phyloP scores from a whole-genome alignment of 129 eudicot genomes.

The Sambucus nigra region DNA sequence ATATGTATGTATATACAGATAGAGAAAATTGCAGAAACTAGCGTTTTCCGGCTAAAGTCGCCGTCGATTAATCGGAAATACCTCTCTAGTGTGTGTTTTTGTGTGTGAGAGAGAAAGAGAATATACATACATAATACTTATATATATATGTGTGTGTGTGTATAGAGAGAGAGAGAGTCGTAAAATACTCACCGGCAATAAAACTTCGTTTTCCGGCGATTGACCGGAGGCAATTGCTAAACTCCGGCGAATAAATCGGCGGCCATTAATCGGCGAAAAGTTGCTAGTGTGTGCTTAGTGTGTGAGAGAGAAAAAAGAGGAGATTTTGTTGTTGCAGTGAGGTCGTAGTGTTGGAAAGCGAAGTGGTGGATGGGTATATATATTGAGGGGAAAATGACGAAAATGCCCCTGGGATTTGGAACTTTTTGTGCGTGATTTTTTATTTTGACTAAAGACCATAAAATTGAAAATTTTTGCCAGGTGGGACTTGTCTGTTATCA shows the following conservation, averaged over 20 bases:
- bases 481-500: neutral
- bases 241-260: neutral
- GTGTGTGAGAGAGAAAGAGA: too few relatives aligned
- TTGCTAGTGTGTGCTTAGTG: neutral
- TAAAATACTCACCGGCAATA: neutral
- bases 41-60: too few relatives aligned
- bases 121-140: too few relatives aligned
- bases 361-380: neutral
- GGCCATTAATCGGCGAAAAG: neutral
- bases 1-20: too few relatives aligned
- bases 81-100: too few relatives aligned
- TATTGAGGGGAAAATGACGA: constrained; percentile 16
- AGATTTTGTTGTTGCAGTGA: neutral
- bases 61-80: too few relatives aligned
- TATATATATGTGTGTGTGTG: too few relatives aligned
- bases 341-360: constrained; percentile 1
- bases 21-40: too few relatives aligned
- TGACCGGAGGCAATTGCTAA: neutral
- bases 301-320: neutral
- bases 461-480: constrained; percentile 1
- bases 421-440: constrained; percentile 13
- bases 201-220: neutral
- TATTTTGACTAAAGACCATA: constrained; percentile 3
- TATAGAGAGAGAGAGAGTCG: too few relatives aligned
- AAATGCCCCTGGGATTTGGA: constrained; percentile 45